Conservation (phyloP, 805 yeast species). For the Zygosaccharomyces lentus region DNA sequence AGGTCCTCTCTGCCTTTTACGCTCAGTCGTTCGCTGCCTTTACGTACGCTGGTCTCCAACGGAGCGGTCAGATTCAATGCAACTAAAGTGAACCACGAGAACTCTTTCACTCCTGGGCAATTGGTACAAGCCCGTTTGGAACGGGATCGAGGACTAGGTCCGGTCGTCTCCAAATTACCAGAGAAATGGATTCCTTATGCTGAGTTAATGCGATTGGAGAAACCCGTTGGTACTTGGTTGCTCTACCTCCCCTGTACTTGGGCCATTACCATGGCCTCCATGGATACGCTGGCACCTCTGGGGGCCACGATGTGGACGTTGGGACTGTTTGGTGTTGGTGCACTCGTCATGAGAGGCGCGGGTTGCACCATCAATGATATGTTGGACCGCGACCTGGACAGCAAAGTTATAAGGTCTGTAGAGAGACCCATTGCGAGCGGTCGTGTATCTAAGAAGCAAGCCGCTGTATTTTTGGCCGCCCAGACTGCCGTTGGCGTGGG, state of each 20-base stretch:
- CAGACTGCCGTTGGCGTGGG: slow-evolving; percentile 73
- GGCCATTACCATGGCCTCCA: slow-evolving; percentile 91
- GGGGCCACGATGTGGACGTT: slow-evolving; percentile 56
- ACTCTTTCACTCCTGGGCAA: slow-evolving; percentile 28
- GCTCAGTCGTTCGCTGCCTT: neutral
- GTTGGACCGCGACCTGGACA: slow-evolving; percentile 76
- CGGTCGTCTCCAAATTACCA: slow-evolving; percentile 62
- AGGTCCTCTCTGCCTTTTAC: neutral
- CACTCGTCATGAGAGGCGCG: slow-evolving; percentile 92
- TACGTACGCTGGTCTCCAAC: neutral
- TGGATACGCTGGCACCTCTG: slow-evolving; percentile 63
- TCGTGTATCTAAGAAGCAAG: slow-evolving; percentile 65
- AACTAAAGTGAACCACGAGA: slow-evolving; percentile 3
- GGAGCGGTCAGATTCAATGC: slow-evolving; percentile 6
- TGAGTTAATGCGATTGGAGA: slow-evolving; percentile 84
- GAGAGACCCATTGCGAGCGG: slow-evolving; percentile 94
- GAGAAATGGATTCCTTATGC: slow-evolving; percentile 80
- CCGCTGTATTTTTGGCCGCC: slow-evolving; percentile 62
- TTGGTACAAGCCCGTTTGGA: slow-evolving; percentile 43
- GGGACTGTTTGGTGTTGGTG: slow-evolving; percentile 74
- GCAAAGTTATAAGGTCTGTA: slow-evolving; percentile 79
- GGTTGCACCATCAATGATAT: slow-evolving; percentile 96
- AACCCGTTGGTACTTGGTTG: slow-evolving; percentile 92
- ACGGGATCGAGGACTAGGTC: slow-evolving; percentile 46
- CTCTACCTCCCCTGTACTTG: slow-evolving; percentile 82